Conservation (phyloP, 192 early-diverging fungal species). For the Coemansia sp. region DNA sequence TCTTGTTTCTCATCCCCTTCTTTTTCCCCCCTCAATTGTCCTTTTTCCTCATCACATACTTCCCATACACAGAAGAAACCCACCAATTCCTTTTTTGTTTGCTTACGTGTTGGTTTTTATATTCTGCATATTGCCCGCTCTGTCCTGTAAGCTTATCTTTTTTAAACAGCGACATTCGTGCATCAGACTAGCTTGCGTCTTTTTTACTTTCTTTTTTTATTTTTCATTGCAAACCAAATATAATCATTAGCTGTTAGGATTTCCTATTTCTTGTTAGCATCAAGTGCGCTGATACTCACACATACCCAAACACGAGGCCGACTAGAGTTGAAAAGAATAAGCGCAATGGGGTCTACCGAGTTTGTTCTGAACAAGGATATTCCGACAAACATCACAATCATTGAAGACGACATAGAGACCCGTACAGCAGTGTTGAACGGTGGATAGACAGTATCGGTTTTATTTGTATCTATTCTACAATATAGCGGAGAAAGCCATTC, state of each 20-base stretch:
- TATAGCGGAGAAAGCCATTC: slow-evolving; percentile 2
- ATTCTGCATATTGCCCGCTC: neutral
- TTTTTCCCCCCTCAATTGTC: neutral
- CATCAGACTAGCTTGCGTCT: neutral
- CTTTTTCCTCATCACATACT: neutral
- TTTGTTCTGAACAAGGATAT: slow-evolving; percentile 35
- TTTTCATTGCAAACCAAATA: neutral
- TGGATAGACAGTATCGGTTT: neutral
- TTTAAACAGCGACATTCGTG: neutral
- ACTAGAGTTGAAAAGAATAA: neutral
- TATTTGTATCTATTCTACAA: neutral
- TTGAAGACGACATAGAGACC: slow-evolving; percentile 52
- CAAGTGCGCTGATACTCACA: neutral
- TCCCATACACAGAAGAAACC: neutral
- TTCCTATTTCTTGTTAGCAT: neutral
- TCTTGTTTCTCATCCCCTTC: neutral
- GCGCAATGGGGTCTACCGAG: neutral
- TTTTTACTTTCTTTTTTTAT: neutral
- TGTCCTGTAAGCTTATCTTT: neutral
- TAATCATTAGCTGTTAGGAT: neutral
- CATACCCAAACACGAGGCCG: neutral
- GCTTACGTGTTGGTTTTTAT: slow-evolving; percentile 1
- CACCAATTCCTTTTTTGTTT: slow-evolving; percentile 5
- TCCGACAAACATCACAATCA: slow-evolving; percentile 49
- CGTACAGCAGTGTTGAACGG: slow-evolving; percentile 28